These are phyloP conservation scores for Oleoguttula mirabilis DNA, from an alignment of 495 filamentous ascomycete species.

Conservation along the genomic window DNA sequence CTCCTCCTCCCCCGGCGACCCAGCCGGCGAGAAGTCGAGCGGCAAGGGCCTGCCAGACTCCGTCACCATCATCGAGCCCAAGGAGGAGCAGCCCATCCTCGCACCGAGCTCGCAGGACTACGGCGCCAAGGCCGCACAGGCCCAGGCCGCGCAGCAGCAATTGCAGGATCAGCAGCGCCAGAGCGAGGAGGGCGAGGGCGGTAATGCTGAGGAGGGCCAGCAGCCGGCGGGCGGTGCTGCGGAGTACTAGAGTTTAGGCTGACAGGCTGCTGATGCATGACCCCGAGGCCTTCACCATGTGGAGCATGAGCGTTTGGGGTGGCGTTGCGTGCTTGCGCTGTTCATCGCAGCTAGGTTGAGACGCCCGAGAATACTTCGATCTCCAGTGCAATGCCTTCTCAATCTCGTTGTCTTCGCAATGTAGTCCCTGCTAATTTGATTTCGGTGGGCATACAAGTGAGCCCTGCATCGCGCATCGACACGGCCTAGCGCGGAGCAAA, in stretches of 20 bases:
- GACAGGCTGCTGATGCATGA: too few relatives aligned
- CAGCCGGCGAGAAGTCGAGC: constrained; percentile 74
- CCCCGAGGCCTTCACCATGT: too few relatives aligned
- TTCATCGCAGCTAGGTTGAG: too few relatives aligned
- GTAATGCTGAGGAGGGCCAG: constrained; percentile 8
- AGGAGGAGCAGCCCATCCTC: constrained; percentile 90
- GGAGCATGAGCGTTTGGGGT: too few relatives aligned
- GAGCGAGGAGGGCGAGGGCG: constrained; percentile 13
- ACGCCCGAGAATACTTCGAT: too few relatives aligned
- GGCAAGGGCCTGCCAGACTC: constrained; percentile 94
- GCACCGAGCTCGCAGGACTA: constrained; percentile 96
- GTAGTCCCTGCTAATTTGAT: too few relatives aligned
- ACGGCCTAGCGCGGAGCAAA: too few relatives aligned
- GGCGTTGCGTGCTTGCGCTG: too few relatives aligned
- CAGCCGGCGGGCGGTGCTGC: constrained; percentile 7
- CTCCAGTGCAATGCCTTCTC: too few relatives aligned
- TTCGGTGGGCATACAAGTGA: too few relatives aligned
- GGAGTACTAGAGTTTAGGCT: constrained; percentile 13
- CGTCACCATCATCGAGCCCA: constrained; percentile 98
- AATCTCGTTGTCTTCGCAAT: too few relatives aligned
- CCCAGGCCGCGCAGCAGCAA: constrained; percentile 71
- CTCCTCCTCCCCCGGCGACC: constrained; percentile 52
- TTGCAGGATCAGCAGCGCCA: constrained; percentile 40
- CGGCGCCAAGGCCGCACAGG: constrained; percentile 86
- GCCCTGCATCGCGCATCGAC: too few relatives aligned